A percentile compares a stretch with the other conserved stretches of the same genome.
phyloP scores from a whole-genome alignment of 2,329 filamentous ascomycete genomes.

The Lecanoromycetidae sp. region DNA sequence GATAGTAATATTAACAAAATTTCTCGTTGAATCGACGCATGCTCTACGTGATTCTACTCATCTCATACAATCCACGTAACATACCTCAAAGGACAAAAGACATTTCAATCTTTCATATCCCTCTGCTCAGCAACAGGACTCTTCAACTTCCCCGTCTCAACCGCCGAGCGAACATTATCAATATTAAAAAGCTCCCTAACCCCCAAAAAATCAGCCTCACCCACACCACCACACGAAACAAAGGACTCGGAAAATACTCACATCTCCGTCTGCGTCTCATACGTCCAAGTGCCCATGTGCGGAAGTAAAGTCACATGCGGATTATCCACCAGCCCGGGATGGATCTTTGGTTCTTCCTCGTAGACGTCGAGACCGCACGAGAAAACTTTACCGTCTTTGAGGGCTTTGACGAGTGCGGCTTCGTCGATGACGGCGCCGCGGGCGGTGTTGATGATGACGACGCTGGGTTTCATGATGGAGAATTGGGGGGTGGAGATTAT shows the following conservation, averaged over 20 bases:
- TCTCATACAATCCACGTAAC: too few species aligned
- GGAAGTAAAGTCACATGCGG: conserved; percentile 63
- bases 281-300: conserved; percentile 75
- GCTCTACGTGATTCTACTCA: too few species aligned
- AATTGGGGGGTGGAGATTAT: conserved; percentile 63
- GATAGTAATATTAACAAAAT: too few species aligned
- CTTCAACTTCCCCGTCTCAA: conserved; percentile 50
- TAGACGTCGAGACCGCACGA: conserved; percentile 70
- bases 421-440: conserved; percentile 75
- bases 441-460: conserved; percentile 71
- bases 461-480: conserved; percentile 61
- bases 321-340: conserved; percentile 59
- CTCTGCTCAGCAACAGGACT: conserved; percentile 63
- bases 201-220: too few species aligned
- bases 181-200: conserved; percentile 70
- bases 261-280: conserved; percentile 44
- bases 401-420: conserved; percentile 60
- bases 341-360: conserved; percentile 66
- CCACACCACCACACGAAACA: too few species aligned
- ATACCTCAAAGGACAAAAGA: neutral
- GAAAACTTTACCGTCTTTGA: conserved; percentile 57
- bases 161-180: conserved; percentile 52
- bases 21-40: too few species aligned
- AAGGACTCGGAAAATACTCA: too few species aligned
- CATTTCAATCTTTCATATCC: neutral